These are phyloP conservation scores for Mesembryanthemum crystallinum DNA, from an alignment of 148 eudicot genomes.

Conservation along the genomic window DNA sequence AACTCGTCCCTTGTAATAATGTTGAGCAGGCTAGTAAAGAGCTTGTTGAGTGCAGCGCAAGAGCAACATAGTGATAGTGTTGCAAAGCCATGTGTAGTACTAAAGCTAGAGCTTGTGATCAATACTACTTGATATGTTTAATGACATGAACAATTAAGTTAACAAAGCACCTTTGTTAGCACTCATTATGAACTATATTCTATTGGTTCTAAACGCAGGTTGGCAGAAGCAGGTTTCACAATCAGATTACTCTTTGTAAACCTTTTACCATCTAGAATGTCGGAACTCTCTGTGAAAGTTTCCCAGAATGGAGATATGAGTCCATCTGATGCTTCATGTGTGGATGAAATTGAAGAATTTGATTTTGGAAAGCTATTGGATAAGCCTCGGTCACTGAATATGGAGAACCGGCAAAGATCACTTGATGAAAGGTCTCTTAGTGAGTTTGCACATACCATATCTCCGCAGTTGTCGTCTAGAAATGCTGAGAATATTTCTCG, in stretches of 20 bases:
- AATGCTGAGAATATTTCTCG: conserved; percentile 40
- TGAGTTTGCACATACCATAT: conserved; percentile 43
- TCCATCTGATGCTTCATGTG: conserved; percentile 27
- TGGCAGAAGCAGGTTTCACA: neutral
- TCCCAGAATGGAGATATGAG: conserved; percentile 45
- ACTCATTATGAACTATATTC: neutral
- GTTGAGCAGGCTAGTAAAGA: no score
- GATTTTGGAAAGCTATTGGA: conserved; percentile 61
- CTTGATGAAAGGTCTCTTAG: conserved; percentile 67
- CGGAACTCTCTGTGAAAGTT: conserved; percentile 40
- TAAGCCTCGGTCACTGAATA: conserved; percentile 50
- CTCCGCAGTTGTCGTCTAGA: conserved; percentile 50
- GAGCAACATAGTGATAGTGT: neutral
- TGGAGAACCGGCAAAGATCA: conserved; percentile 75
- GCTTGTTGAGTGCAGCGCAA: neutral
- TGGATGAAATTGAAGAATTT: conserved; percentile 47
- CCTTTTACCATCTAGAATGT: conserved; percentile 30
- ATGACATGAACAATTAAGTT: neutral
- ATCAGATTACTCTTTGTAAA: neutral
- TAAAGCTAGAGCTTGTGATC: neutral
- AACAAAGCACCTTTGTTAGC: neutral
- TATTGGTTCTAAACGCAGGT: conserved; percentile 13
- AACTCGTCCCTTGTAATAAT: no score
- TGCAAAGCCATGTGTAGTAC: conserved; percentile 3
- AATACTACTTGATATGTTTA: neutral